phyloP scores from a whole-genome alignment of 306 rosid genomes.

The Cicer cuneatum region DNA sequence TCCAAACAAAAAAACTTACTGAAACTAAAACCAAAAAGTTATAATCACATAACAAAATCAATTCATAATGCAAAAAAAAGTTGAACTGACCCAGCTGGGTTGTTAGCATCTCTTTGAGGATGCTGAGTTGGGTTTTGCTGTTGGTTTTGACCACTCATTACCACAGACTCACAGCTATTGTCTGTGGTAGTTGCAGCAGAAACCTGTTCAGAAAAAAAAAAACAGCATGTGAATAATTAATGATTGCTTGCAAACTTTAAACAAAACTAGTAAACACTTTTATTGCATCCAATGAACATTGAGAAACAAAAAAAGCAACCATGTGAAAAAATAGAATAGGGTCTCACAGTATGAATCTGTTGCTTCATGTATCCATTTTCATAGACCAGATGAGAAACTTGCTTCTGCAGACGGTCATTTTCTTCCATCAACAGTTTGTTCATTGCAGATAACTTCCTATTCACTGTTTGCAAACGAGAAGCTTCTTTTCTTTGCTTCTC shows the following conservation, averaged over 20 bases:
- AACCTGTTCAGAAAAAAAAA: slow-evolving; percentile 50
- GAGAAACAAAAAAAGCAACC: not conserved
- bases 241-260: not conserved
- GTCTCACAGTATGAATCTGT: slow-evolving; percentile 77
- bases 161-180: slow-evolving; percentile 99
- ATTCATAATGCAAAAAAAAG: not conserved
- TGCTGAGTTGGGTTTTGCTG: slow-evolving; percentile 99
- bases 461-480: slow-evolving; percentile 87
- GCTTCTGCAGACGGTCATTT: slow-evolving; percentile 98
- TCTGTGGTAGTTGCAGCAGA: slow-evolving; percentile 94
- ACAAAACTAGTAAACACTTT: not conserved
- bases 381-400: slow-evolving; percentile 90
- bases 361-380: slow-evolving; percentile 88
- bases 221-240: not conserved
- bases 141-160: slow-evolving; percentile 97
- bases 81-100: slow-evolving; percentile 93
- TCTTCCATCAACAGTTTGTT: slow-evolving; percentile 95
- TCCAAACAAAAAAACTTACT: no score
- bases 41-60: not conserved
- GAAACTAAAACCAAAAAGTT: no score
- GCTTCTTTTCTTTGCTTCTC: slow-evolving; percentile 99
- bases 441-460: slow-evolving; percentile 86
- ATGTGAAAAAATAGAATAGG: not conserved
- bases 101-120: slow-evolving; percentile 86
- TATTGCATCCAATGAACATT: not conserved